Conservation (phyloP, 106 monocot genomes). For the Apostasia shenzhenica region DNA sequence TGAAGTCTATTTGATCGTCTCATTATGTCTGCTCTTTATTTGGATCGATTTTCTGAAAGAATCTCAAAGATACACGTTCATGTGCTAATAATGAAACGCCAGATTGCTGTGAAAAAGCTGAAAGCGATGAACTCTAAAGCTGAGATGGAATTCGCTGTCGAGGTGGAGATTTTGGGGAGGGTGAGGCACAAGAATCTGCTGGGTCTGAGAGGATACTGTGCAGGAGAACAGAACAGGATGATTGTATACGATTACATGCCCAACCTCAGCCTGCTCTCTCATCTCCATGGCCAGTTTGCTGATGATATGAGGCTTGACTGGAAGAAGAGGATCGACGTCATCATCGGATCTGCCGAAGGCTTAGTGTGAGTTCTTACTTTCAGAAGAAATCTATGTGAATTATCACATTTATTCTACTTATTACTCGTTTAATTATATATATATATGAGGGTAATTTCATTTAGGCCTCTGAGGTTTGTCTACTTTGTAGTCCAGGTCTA, state of each 20-base stretch:
- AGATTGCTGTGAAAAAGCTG: slow-evolving; percentile 75
- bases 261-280: slow-evolving; percentile 48
- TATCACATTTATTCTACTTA: too few relatives aligned
- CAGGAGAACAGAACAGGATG: slow-evolving; percentile 27
- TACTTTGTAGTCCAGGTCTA: too few relatives aligned
- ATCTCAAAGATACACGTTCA: too few relatives aligned
- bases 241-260: slow-evolving; percentile 73
- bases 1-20: too few relatives aligned
- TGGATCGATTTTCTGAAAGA: too few relatives aligned
- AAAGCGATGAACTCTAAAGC: slow-evolving; percentile 45
- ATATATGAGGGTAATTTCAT: too few relatives aligned
- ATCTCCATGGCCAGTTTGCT: slow-evolving; percentile 48
- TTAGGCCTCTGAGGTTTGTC: too few relatives aligned
- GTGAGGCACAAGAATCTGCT: slow-evolving; percentile 57
- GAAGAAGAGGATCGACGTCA: slow-evolving; percentile 32
- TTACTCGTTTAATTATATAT: too few relatives aligned
- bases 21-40: too few relatives aligned
- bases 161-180: slow-evolving; percentile 53
- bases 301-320: slow-evolving; percentile 29
- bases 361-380: slow-evolving; percentile 17
- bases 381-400: too few relatives aligned
- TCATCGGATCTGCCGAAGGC: slow-evolving; percentile 39
- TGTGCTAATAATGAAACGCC: not conserved
- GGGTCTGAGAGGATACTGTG: slow-evolving; percentile 46
- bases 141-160: slow-evolving; percentile 52